phyloP scores from a whole-genome alignment of 2,329 filamentous ascomycete genomes.

The Tolypocladium tundrense region DNA sequence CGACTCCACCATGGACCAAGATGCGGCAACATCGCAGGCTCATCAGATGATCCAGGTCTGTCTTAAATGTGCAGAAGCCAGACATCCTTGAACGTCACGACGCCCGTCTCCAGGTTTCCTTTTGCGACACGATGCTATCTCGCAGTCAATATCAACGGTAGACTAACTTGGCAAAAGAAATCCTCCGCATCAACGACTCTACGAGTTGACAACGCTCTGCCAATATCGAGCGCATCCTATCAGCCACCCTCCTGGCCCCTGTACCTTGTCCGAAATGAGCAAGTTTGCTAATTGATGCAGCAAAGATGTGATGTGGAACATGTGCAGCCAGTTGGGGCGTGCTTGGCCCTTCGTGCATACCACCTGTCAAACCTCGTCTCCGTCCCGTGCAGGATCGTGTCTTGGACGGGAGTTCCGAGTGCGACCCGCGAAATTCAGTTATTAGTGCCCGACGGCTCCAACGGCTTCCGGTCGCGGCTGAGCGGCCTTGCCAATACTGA shows the following conservation, averaged over 20 bases:
- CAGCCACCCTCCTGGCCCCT: neutral
- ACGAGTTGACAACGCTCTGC: too few relatives aligned
- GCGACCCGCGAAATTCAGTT: neutral
- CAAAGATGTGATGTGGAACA: neutral
- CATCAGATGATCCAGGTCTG: neutral
- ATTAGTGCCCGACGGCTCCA: neutral
- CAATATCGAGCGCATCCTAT: neutral
- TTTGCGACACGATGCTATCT: neutral
- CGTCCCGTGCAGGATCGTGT: neutral
- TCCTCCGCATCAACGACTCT: too few relatives aligned
- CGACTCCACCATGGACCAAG: neutral
- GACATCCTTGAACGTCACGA: neutral
- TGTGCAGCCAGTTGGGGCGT: neutral
- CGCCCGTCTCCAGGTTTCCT: neutral
- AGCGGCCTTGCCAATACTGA: neutral
- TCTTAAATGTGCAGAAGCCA: neutral
- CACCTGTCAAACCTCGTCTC: neutral
- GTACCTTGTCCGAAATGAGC: neutral
- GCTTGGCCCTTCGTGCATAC: neutral
- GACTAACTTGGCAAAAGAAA: neutral
- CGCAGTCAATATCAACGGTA: neutral
- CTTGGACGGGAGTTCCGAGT: neutral
- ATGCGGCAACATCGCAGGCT: neutral
- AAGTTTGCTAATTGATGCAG: neutral
- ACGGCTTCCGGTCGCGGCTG: neutral